phyloP scores from a whole-genome alignment of 2,329 filamentous ascomycete genomes.

The Berkeleyomyces basicola region DNA sequence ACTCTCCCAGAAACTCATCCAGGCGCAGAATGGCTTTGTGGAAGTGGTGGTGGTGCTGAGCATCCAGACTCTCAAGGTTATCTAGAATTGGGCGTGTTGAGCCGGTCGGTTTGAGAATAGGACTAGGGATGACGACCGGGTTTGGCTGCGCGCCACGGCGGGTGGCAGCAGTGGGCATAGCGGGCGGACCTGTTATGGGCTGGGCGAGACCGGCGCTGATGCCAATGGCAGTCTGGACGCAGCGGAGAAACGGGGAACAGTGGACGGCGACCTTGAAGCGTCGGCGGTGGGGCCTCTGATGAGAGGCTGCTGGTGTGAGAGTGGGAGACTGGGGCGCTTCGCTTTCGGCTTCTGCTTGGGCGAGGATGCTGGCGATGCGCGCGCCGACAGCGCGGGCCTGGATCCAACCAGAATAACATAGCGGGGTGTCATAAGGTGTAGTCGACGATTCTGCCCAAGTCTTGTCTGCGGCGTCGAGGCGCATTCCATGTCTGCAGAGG shows the following conservation, averaged over 20 bases:
- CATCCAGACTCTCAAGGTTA: neutral
- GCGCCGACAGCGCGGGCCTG: constrained; percentile 69
- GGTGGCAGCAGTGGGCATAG: neutral
- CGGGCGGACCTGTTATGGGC: constrained; percentile 25
- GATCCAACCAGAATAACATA: constrained; percentile 87
- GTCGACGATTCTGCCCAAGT: constrained; percentile 88
- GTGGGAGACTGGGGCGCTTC: constrained; percentile 18
- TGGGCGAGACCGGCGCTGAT: constrained; percentile 50
- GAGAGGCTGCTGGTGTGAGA: constrained; percentile 12
- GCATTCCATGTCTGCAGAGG: constrained; percentile 61
- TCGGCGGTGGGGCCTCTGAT: constrained; percentile 24
- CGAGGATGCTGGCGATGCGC: constrained; percentile 61
- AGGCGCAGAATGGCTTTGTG: constrained; percentile 55
- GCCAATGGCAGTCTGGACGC: constrained; percentile 47
- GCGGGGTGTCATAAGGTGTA: constrained; percentile 84
- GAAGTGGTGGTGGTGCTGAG: constrained; percentile 19
- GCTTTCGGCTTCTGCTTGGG: constrained; percentile 32
- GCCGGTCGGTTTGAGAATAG: constrained; percentile 13
- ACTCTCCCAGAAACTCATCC: constrained; percentile 88
- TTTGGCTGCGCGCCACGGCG: neutral
- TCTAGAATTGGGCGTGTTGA: neutral
- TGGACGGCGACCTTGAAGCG: constrained; percentile 72
- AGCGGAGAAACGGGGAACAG: constrained; percentile 84
- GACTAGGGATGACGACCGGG: constrained; percentile 11
- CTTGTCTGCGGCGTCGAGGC: constrained; percentile 86